Evolutionary conservation across 768 basidiomycete species (phyloP).

Genomic region (Pulveroboletus sp.): DNA sequence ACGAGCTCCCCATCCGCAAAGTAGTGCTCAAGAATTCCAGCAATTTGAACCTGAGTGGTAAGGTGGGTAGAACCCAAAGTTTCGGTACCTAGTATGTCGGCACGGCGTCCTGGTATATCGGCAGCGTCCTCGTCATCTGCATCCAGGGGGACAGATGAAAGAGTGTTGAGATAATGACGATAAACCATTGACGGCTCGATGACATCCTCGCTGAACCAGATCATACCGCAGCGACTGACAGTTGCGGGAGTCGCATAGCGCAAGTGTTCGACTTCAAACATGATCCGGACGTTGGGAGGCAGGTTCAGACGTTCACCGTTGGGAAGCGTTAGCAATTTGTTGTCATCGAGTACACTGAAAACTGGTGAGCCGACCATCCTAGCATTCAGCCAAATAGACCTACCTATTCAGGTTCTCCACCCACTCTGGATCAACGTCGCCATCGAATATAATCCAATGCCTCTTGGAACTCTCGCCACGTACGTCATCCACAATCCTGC

Average conservation of each 20-base stretch:
- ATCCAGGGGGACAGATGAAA: conserved; percentile 73
- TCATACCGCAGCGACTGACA: conserved; percentile 99
- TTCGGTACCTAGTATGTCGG: conserved; percentile 43
- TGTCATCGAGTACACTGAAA: conserved; percentile 92
- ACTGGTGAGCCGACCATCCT: conserved; percentile 1
- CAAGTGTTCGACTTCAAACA: conserved; percentile 99
- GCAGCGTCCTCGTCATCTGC: conserved; percentile 80
- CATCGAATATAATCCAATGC: conserved; percentile 99
- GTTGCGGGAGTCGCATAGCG: conserved; percentile 96
- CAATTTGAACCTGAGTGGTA: conserved; percentile 69
- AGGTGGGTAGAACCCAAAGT: conserved; percentile 57
- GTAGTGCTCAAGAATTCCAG: conserved; percentile 70
- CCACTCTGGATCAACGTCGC: conserved; percentile 99
- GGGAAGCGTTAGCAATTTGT: conserved; percentile 93
- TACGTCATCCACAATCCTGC: conserved; percentile 98
- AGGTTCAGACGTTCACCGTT: conserved; percentile 98
- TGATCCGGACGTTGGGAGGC: conserved; percentile 94
- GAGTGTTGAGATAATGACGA: conserved; percentile 76
- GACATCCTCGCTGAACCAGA: conserved; percentile 99
- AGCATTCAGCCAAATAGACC: conserved; percentile 17
- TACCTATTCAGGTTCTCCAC: conserved; percentile 99
- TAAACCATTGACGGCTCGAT: conserved; percentile 90
- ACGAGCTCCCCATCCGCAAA: conserved; percentile 83
- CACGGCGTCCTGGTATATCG: conserved; percentile 59
- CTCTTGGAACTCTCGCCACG: conserved; percentile 94